phyloP scores from a whole-genome alignment of 2,329 filamentous ascomycete species.

The Exophiala sp. region DNA sequence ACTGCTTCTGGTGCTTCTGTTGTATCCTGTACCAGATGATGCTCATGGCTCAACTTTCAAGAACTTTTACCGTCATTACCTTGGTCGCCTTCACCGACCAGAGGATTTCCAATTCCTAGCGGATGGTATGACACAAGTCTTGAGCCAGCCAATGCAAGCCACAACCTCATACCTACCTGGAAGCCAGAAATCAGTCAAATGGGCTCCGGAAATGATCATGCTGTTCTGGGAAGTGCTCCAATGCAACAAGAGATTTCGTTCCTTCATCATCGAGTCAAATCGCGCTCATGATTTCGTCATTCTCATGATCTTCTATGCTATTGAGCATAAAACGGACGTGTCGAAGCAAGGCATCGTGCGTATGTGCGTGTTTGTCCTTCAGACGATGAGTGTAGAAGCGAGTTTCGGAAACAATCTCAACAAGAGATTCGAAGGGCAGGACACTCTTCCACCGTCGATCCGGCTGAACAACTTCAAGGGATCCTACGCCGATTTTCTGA shows the following conservation, averaged over 20 bases:
- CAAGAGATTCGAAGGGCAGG: slow-evolving; percentile 79
- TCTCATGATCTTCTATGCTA: slow-evolving; percentile 82
- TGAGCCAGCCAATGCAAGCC: slow-evolving; percentile 73
- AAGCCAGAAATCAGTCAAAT: slow-evolving; percentile 70
- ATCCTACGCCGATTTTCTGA: slow-evolving; percentile 86
- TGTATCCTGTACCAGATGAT: slow-evolving; percentile 82
- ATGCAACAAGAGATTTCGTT: slow-evolving; percentile 94
- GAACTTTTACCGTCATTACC: slow-evolving; percentile 90
- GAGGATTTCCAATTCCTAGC: slow-evolving; percentile 98
- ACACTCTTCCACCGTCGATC: slow-evolving; percentile 75
- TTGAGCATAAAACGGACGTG: slow-evolving; percentile 78
- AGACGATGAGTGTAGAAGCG: slow-evolving; percentile 87
- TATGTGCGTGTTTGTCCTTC: slow-evolving; percentile 95
- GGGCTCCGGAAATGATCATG: slow-evolving; percentile 93
- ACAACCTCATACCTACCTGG: slow-evolving; percentile 84
- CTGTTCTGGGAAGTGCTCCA: slow-evolving; percentile 96
- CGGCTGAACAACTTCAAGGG: slow-evolving; percentile 78
- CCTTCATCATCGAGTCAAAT: slow-evolving; percentile 94
- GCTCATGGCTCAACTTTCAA: slow-evolving; percentile 61
- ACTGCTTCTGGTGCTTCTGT: slow-evolving; percentile 72
- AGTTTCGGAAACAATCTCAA: slow-evolving; percentile 88
- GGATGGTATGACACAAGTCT: slow-evolving; percentile 84
- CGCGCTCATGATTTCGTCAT: slow-evolving; percentile 89
- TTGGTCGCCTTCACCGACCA: slow-evolving; percentile 81
- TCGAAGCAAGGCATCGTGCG: slow-evolving; percentile 87